These are phyloP conservation scores for Epichloe gansuensis DNA, from an alignment of 2,329 filamentous ascomycete genomes.

Conservation along the genomic window DNA sequence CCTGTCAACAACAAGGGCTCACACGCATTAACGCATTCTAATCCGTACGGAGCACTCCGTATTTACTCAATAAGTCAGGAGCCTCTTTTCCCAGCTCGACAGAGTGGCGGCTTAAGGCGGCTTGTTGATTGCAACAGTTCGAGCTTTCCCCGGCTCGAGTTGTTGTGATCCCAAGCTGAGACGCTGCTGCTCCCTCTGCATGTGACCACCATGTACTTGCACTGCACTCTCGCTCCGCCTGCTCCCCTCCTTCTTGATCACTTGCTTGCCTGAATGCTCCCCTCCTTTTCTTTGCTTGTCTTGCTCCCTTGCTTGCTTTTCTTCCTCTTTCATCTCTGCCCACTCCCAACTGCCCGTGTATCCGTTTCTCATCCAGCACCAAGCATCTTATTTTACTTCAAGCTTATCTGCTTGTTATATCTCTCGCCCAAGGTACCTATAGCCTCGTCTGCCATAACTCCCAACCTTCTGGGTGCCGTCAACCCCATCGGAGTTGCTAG, in stretches of 20 bases:
- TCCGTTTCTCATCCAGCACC: slow-evolving; percentile 3
- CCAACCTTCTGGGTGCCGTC: background rate
- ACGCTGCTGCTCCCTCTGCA: background rate
- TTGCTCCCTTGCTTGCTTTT: slow-evolving; percentile 2
- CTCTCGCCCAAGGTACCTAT: slow-evolving; percentile 3
- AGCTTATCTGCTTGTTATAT: slow-evolving; percentile 5
- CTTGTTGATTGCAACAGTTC: background rate
- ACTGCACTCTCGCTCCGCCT: too few species aligned
- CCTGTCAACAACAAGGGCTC: too few species aligned
- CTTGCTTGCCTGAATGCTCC: slow-evolving; percentile 5
- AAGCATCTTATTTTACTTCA: slow-evolving; percentile 5
- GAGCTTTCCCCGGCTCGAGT: slow-evolving; percentile 1
- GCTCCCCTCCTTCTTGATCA: slow-evolving; percentile 4
- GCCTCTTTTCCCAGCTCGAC: too few species aligned
- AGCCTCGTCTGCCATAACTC: background rate
- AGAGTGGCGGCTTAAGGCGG: background rate
- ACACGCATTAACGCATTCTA: too few species aligned
- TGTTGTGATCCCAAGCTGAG: background rate
- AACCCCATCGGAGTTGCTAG: background rate
- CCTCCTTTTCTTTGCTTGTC: background rate
- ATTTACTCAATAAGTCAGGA: too few species aligned
- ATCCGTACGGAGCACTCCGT: too few species aligned
- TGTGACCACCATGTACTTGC: too few species aligned
- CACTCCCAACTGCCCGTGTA: slow-evolving; percentile 4
- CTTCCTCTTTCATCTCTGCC: background rate